Conservation (phyloP, 202 grass and related monocot species). For the Setaria viridis region DNA sequence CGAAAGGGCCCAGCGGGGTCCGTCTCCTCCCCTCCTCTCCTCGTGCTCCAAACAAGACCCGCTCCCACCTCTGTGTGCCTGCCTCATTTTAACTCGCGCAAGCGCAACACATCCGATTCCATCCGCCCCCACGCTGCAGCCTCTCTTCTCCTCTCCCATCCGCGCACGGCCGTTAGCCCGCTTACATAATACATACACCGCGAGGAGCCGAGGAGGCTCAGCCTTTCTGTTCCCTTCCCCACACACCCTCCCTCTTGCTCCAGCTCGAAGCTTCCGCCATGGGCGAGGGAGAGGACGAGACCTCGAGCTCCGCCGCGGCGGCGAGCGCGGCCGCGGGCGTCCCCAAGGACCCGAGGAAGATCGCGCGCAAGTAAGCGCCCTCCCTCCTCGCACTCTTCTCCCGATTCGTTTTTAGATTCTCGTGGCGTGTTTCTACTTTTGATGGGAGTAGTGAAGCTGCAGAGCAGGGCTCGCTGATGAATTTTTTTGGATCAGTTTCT, state of each 20-base stretch:
- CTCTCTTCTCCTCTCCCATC: no score
- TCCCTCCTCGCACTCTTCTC: background rate
- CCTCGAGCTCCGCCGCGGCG: constrained; percentile 16
- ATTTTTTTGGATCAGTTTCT: background rate
- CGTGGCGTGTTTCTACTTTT: background rate
- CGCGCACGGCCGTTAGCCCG: no score
- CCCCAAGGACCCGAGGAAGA: constrained; percentile 72
- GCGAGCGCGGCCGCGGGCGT: constrained; percentile 13
- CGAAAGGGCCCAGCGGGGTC: no score
- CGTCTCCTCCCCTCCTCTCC: background rate
- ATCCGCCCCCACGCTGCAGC: no score
- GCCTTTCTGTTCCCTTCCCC: no score
- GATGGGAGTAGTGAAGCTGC: background rate
- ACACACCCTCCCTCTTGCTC: background rate
- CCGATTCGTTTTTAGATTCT: constrained; percentile 3
- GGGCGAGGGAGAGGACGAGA: constrained; percentile 31
- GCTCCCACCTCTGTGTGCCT: background rate
- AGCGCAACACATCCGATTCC: no score
- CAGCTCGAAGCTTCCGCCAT: constrained; percentile 54
- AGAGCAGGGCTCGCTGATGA: background rate
- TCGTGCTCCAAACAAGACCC: background rate
- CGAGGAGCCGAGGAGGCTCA: background rate
- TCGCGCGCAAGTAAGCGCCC: constrained; percentile 71
- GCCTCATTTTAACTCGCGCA: background rate
- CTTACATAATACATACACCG: no score